A percentile compares a stretch with the other conserved stretches of the same genome.
Conservation (phyloP, 129 eudicot genomes). For the Tagetes erecta region DNA sequence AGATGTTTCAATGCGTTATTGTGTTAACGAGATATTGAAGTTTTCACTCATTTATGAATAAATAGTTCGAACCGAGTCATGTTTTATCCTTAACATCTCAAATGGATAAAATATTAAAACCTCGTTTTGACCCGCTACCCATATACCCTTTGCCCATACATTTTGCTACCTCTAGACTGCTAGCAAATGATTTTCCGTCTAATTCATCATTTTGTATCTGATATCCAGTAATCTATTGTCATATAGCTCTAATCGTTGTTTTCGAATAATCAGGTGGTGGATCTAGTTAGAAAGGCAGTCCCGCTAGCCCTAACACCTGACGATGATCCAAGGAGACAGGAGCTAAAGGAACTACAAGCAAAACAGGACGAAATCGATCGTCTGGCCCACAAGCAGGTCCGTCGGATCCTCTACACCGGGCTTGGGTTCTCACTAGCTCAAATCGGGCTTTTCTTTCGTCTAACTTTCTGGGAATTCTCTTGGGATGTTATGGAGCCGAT, state of each 20-base stretch:
- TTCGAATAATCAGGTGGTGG: conserved; percentile 62
- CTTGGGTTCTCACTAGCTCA: conserved; percentile 59
- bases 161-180: neutral
- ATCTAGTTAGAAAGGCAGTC: conserved; percentile 74
- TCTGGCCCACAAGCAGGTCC: conserved; percentile 88
- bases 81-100: neutral
- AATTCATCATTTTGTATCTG: neutral
- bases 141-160: neutral
- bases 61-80: neutral
- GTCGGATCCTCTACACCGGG: conserved; percentile 75
- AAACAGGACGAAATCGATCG: conserved; percentile 66
- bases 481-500: conserved; percentile 99
- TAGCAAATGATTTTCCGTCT: neutral
- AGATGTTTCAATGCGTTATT: neutral
- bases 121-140: neutral
- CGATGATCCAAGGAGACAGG: conserved; percentile 75
- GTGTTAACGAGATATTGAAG: neutral
- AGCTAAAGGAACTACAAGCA: conserved; percentile 60
- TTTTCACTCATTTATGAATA: neutral
- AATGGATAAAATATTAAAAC: neutral
- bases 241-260: neutral
- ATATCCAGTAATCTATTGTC: neutral
- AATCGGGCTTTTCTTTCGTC: conserved; percentile 83
- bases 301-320: conserved; percentile 78
- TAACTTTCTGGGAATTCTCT: conserved; percentile 95